Conservation (phyloP, 441 rosid species). For the Populus hybrid region DNA sequence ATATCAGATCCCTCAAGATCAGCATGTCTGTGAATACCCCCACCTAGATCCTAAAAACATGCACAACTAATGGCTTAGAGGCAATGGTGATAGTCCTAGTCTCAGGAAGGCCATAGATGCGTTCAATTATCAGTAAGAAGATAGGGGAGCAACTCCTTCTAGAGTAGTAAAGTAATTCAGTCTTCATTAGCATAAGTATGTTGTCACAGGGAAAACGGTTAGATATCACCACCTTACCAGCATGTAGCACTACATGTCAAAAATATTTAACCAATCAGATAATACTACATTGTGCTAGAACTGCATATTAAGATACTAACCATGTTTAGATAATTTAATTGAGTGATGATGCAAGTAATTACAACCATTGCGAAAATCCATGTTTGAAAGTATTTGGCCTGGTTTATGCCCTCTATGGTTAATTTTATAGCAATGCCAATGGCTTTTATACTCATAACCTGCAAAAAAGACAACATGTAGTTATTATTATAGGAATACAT, state of each 20-base stretch:
- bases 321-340: conserved; percentile 84
- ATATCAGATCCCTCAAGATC: not conserved
- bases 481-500: not conserved
- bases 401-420: conserved; percentile 77
- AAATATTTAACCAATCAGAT: not conserved
- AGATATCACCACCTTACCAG: not conserved
- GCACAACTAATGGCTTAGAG: not conserved
- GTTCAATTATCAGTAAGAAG: not conserved
- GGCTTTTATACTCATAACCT: conserved; percentile 98
- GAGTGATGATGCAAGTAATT: conserved; percentile 71
- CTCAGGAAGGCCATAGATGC: not conserved
- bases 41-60: not conserved
- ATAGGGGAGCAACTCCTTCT: not conserved
- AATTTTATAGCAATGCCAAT: conserved; percentile 86
- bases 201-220: not conserved
- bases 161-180: not conserved
- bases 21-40: not conserved
- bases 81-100: not conserved
- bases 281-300: not conserved
- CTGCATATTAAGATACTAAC: conserved; percentile 34
- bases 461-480: conserved; percentile 18
- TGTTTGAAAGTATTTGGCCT: conserved; percentile 64
- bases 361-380: conserved; percentile 89
- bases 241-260: not conserved
- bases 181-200: not conserved